Base-by-base conservation (phyloP, 202 grass and related monocot species). In the Thinopyrum obtusiflorum region DNA sequence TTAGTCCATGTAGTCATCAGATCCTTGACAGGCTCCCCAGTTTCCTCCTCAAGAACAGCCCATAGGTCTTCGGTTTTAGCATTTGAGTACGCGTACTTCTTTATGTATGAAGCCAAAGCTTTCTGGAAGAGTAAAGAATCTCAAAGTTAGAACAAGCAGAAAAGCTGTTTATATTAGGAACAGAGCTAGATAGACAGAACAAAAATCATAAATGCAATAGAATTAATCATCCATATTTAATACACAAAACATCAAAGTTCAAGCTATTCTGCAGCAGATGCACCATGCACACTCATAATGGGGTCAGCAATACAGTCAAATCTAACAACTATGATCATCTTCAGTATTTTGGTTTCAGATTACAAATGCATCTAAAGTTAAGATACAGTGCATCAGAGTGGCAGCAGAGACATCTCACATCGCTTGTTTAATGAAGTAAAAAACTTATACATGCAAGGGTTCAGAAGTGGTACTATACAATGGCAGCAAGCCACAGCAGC, bases 31-130 rank as follows among this genome's bases (percentile, higher is more conserved):
- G 93, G 93, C 90, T 98, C 93, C 23, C 93, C 90, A 68, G 93
- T 85, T 72, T 92, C 86, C 79, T 94, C 89, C 90, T 98, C 93
- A 86, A 98, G 88, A 81, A 94, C 96, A 77, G 88, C 93, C 96
- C 96, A 98, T 7, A 98, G 73, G 72, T 98, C 93, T 81, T 98
- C 93, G 23, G 96, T 96, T 91, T 91, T 96, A 80, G 96, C 96
- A 49, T 96, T 98, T 83, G 91, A 92, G 87, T 90, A 95, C 18
- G 93, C 87, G 82, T 88, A 98, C 86, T 90, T 93, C 81, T 84
- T 89, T 88, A 95, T 98, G 55, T 98, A 98, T 65, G 89, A 86
- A 82, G 95, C 91, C 81, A 98, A 81, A 5, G 91, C 88, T 94
- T 90, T 90, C 95, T 98, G 86, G 78, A 90, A 92, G 80, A 86